Evolutionary conservation across 768 basidiomycete genomes (phyloP).

Genomic region (Phallus indusiatus): DNA sequence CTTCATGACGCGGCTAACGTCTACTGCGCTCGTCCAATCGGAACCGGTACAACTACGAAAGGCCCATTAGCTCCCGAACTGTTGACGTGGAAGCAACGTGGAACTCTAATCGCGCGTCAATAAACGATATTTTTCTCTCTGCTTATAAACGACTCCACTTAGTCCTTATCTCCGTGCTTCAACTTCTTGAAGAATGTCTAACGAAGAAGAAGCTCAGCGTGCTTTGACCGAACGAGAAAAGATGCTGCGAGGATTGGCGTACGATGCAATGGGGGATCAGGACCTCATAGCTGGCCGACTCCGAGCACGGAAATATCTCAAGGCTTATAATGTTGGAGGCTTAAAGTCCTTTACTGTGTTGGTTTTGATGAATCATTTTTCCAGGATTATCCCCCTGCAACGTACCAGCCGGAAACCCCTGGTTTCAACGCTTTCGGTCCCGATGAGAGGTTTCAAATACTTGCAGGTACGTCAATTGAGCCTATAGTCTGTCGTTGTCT

Average conservation of each 20-base stretch:
- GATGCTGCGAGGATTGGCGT: not conserved
- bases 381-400: conserved; percentile 7
- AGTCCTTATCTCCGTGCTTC: too few species aligned
- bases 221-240: conserved; percentile 9
- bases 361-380: not conserved
- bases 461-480: conserved; percentile 2
- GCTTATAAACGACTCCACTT: too few species aligned
- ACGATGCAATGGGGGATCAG: conserved; percentile 5
- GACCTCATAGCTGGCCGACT: conserved; percentile 6
- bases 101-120: too few species aligned
- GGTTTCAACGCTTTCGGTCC: conserved; percentile 7
- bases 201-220: not conserved
- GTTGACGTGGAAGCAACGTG: too few species aligned
- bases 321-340: conserved; percentile 5
- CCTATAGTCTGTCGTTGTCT: not conserved
- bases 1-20: too few species aligned
- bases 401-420: not conserved
- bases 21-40: too few species aligned
- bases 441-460: conserved; percentile 11
- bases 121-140: too few species aligned
- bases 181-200: not conserved
- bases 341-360: not conserved
- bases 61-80: too few species aligned
- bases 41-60: too few species aligned
- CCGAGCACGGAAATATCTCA: conserved; percentile 5